Evolutionary conservation across 2,329 filamentous ascomycete genomes (phyloP).

Genomic region (Sordariomycetes sp.): DNA sequence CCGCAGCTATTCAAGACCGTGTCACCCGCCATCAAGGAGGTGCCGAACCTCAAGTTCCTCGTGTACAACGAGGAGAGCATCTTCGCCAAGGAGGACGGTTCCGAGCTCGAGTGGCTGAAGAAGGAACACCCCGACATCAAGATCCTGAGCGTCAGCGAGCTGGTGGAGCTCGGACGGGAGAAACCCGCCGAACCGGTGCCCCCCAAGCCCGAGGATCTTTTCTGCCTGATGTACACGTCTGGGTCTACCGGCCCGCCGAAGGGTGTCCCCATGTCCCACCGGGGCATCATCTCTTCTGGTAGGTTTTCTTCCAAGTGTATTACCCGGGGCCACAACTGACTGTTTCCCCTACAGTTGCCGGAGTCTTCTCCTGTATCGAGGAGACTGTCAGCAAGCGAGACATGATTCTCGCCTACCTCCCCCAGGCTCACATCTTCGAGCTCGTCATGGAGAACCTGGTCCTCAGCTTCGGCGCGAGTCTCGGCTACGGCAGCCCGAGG

Average conservation of each 20-base stretch:
- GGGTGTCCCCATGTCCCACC: constrained; percentile 75
- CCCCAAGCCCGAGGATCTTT: constrained; percentile 65
- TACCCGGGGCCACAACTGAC: constrained; percentile 6
- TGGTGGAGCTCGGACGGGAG: constrained; percentile 48
- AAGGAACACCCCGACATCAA: constrained; percentile 41
- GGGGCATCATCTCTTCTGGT: constrained; percentile 63
- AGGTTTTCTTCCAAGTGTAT: constrained; percentile 5
- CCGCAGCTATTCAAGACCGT: constrained; percentile 62
- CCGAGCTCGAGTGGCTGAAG: constrained; percentile 45
- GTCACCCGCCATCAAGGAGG: constrained; percentile 42
- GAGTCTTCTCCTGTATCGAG: constrained; percentile 68
- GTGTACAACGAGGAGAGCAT: constrained; percentile 52
- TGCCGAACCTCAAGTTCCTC: constrained; percentile 44
- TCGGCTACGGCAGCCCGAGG: constrained; percentile 87
- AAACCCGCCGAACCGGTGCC: constrained; percentile 62
- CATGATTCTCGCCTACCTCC: constrained; percentile 78
- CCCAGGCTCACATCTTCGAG: constrained; percentile 91
- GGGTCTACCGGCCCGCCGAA: constrained; percentile 85
- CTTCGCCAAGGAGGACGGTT: constrained; percentile 29
- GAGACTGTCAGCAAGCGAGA: constrained; percentile 70
- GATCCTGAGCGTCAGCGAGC: constrained; percentile 43
- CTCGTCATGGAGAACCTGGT: constrained; percentile 91
- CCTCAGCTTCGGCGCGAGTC: constrained; percentile 77
- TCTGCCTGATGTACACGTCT: constrained; percentile 80
- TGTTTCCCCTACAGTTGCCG: constrained; percentile 49